phyloP scores from a whole-genome alignment of 108 stramenopile genomes.

The Skeletonema potamos region DNA sequence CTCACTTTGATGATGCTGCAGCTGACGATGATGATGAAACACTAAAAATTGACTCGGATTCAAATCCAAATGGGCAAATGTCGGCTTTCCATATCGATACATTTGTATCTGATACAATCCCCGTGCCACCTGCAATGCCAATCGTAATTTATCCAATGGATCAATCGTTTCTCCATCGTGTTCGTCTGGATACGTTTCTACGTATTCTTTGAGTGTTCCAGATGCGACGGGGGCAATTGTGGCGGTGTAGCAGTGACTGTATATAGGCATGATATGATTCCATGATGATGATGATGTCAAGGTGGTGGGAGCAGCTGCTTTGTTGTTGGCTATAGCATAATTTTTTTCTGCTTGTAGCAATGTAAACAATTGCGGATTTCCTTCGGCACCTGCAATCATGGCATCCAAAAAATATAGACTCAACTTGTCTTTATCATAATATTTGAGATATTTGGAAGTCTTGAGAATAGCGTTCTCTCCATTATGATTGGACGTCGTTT shows the following conservation, averaged over 20 bases:
- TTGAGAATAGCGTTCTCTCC: not conserved
- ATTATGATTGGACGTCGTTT: not conserved
- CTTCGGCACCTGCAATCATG: conserved; percentile 4
- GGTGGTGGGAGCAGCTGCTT: not conserved
- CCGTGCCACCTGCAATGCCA: conserved; percentile 14
- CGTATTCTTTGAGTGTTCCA: conserved; percentile 8
- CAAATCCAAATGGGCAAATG: conserved; percentile 14
- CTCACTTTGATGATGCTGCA: not conserved
- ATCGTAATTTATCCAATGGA: not conserved
- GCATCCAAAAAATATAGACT: conserved; percentile 1
- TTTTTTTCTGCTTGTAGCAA: not conserved
- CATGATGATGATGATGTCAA: not conserved
- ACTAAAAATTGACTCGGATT: conserved; percentile 23
- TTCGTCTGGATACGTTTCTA: not conserved
- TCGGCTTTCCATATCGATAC: conserved; percentile 10
- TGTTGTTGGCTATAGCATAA: not conserved
- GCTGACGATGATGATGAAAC: conserved; percentile 2
- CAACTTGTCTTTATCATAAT: not conserved
- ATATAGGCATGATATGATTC: conserved; percentile 3
- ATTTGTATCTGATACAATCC: conserved; percentile 17
- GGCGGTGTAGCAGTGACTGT: conserved; percentile 10
- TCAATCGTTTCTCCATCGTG: conserved; percentile 5
- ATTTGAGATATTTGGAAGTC: not conserved
- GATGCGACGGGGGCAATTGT: conserved; percentile 13
- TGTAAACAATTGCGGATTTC: not conserved